Evolutionary conservation across 805 yeast species (phyloP).

Genomic region (Suhomyces faveliae): DNA sequence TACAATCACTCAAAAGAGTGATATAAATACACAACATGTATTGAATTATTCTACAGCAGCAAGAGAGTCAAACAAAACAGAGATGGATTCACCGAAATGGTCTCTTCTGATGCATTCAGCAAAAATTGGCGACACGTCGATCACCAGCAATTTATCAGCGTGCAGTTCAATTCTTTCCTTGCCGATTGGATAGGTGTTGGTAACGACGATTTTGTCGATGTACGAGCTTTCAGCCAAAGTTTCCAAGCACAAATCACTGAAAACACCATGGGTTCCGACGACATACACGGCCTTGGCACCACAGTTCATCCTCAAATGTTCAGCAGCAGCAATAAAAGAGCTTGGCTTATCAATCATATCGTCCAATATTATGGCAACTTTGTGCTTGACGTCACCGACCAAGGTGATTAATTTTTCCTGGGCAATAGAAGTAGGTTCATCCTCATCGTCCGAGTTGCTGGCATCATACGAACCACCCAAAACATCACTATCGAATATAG

Average conservation of each 20-base stretch:
- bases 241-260: conserved; percentile 83
- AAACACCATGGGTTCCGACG: conserved; percentile 94
- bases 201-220: conserved; percentile 89
- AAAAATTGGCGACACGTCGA: conserved; percentile 91
- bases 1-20: conserved; percentile 5
- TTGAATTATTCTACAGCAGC: conserved; percentile 47
- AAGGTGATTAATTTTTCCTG: conserved; percentile 88
- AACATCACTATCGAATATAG: conserved; percentile 47
- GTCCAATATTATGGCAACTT: conserved; percentile 90
- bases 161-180: conserved; percentile 55
- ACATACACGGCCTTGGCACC: conserved; percentile 91
- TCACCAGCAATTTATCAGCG: conserved; percentile 67
- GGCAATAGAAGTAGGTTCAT: conserved; percentile 58
- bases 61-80: conserved; percentile 86
- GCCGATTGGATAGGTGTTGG: conserved; percentile 92
- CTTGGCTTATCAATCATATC: conserved; percentile 97
- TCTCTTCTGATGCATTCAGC: conserved; percentile 99
- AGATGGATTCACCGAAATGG: conserved; percentile 96
- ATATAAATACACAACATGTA: conserved; percentile 3
- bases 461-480: conserved; percentile 82
- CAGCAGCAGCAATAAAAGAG: conserved; percentile 95
- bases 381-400: conserved; percentile 92
- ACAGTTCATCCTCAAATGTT: conserved; percentile 91
- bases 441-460: conserved; percentile 82
- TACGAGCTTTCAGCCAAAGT: conserved; percentile 72